Conservation (phyloP, 2,329 filamentous ascomycete species). For the Alternaria burnsii region DNA sequence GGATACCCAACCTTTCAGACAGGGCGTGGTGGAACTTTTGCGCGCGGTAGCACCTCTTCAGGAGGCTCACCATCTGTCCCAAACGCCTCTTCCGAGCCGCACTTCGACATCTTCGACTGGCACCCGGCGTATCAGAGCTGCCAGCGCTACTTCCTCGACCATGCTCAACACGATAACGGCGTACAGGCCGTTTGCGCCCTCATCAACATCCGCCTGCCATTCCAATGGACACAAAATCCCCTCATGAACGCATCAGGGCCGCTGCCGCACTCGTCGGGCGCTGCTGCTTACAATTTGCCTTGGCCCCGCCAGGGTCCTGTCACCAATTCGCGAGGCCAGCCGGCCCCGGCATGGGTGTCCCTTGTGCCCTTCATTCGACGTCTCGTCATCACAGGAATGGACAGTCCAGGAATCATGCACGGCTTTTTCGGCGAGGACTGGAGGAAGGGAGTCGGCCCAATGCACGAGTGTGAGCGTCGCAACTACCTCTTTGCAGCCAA, state of each 20-base stretch:
- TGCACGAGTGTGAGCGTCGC: slow-evolving; percentile 87
- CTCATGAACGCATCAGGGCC: slow-evolving; percentile 51
- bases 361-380: slow-evolving; percentile 90
- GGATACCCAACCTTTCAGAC: slow-evolving; percentile 44
- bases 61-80: slow-evolving; percentile 36
- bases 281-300: slow-evolving; percentile 47
- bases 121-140: slow-evolving; percentile 90
- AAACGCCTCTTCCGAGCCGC: slow-evolving; percentile 36
- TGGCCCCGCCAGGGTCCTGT: slow-evolving; percentile 55
- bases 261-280: slow-evolving; percentile 42
- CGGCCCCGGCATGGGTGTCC: slow-evolving; percentile 64
- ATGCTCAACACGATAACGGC: slow-evolving; percentile 81
- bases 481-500: slow-evolving; percentile 98
- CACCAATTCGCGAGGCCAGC: slow-evolving; percentile 48
- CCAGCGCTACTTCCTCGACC: slow-evolving; percentile 88
- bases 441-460: slow-evolving; percentile 76
- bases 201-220: slow-evolving; percentile 90
- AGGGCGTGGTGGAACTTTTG: slow-evolving; percentile 36
- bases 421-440: slow-evolving; percentile 98
- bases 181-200: slow-evolving; percentile 91
- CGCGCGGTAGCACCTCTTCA: slow-evolving; percentile 35
- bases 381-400: slow-evolving; percentile 89
- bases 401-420: slow-evolving; percentile 84
- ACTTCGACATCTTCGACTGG: slow-evolving; percentile 89
- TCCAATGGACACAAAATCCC: slow-evolving; percentile 70